A percentile compares a stretch with the other conserved stretches of the same genome.
phyloP scores from a whole-genome alignment of 306 rosid genomes.

The Prunus mira region DNA sequence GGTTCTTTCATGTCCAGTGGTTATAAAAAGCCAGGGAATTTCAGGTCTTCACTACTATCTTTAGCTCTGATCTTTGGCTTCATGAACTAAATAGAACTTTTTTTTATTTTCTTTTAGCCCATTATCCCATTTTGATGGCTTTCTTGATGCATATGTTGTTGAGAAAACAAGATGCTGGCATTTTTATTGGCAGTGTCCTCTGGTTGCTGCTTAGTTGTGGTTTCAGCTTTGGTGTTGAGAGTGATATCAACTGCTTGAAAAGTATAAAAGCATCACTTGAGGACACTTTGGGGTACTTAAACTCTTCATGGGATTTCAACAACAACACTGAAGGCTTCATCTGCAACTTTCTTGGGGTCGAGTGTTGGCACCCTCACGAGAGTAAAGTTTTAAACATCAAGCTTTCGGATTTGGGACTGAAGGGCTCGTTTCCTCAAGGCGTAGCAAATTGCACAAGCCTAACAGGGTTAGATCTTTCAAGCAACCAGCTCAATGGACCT shows the following conservation, averaged over 20 bases:
- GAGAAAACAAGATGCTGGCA: too few species aligned
- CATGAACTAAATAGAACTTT: too few species aligned
- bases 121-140: too few species aligned
- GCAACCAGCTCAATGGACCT: background rate
- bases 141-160: too few species aligned
- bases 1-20: too few species aligned
- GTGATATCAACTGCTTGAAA: constrained; percentile 16
- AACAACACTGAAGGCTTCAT: constrained; percentile 7
- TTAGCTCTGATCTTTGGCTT: too few species aligned
- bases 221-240: background rate
- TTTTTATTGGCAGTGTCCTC: constrained; percentile 14
- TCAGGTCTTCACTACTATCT: too few species aligned
- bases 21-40: too few species aligned
- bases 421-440: constrained; percentile 19
- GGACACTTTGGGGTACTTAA: constrained; percentile 11
- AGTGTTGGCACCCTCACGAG: constrained; percentile 19
- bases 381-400: background rate
- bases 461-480: constrained; percentile 11
- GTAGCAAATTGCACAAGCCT: constrained; percentile 9
- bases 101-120: too few species aligned
- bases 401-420: constrained; percentile 4
- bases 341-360: constrained; percentile 14
- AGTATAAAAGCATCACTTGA: constrained; percentile 3
- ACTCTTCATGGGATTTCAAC: constrained; percentile 13
- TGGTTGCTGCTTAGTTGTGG: constrained; percentile 9